These are phyloP conservation scores for Orobanche coerulescens DNA, from an alignment of 257 asterid species.

Conservation along the genomic window DNA sequence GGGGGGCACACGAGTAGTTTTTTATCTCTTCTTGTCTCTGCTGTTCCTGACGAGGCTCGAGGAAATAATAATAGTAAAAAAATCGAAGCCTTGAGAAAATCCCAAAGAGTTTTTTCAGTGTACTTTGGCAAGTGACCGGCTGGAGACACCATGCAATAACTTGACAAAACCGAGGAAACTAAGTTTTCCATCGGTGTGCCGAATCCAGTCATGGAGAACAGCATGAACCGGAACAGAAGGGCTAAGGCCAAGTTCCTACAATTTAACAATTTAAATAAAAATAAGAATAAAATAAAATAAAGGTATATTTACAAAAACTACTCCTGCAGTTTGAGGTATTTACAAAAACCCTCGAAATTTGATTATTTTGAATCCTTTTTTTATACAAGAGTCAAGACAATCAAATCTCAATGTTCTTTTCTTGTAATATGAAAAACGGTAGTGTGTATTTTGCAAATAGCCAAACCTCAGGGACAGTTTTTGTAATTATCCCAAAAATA, in stretches of 20 bases:
- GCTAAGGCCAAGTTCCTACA: constrained; percentile 87
- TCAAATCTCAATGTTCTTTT: too few species aligned
- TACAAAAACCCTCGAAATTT: too few species aligned
- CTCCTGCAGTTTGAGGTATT: too few species aligned
- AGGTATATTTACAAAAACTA: too few species aligned
- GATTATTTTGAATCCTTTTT: too few species aligned
- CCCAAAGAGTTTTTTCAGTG: constrained; percentile 31
- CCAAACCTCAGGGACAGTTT: too few species aligned
- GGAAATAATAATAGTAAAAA: background rate
- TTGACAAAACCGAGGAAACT: constrained; percentile 81
- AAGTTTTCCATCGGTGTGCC: constrained; percentile 81
- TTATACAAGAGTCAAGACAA: too few species aligned
- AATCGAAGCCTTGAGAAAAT: background rate
- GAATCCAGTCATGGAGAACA: constrained; percentile 81
- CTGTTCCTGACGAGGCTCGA: background rate
- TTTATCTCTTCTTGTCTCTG: background rate
- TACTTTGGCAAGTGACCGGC: constrained; percentile 57
- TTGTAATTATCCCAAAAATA: too few species aligned
- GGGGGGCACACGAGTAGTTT: background rate
- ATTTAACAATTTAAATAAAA: background rate
- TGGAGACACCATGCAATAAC: constrained; percentile 66
- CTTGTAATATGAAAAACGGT: too few species aligned
- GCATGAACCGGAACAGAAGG: constrained; percentile 80
- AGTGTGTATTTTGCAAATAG: too few species aligned
- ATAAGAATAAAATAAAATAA: background rate